Base-by-base conservation (phyloP, 2,329 filamentous ascomycete species). In the Amphichorda felina region DNA sequence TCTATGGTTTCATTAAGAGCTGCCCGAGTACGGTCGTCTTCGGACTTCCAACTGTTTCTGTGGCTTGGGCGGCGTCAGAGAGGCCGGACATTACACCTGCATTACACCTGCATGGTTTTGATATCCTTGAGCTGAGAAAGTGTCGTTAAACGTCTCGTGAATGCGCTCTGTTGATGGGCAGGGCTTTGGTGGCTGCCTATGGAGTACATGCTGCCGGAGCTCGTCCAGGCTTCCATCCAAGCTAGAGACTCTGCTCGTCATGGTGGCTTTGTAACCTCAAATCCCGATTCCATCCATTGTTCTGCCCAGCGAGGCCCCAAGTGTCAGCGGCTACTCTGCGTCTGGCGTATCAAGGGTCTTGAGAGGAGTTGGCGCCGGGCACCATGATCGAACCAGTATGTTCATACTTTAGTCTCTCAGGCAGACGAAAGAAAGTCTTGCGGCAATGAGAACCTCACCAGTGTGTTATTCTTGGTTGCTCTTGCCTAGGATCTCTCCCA, bases 1-100 rank as follows among this genome's bases (percentile, higher is more conserved):
- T 50, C 45, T 45, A 48, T 50, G 68, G 66, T 55, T 64, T 62
- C 59, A 72, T 70, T 63, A 68, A 74, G 70, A 69, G 63, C 68
- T 66, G 72, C 63, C 63, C 64, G 61, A 56, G 67, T 60, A 63
- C 54, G 62, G 38, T 39, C 39, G 36, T 33, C 31, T 26, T 14
- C 15, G 30, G 37, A 29, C 33, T 31, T 32, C 21, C 35, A 37
- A 10, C 30, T 36, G 36, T 35, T 40, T 38, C 44, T 41, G 46
- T 53, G 53, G 48, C 51, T 51, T 50, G 49, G 54, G 55, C 57
- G 56, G 59, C 53, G 59, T 62, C 59, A 62, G 59, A 62, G 57
- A 51, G 48, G 40, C 57, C 56, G 41, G 37, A 62, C 57, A 62
- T 54, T 40, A 8, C 15, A 17, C 14, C 11, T 15, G 26, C n/a